Conservation (phyloP, 139 green algal genomes). For the Gonium pectorale region DNA sequence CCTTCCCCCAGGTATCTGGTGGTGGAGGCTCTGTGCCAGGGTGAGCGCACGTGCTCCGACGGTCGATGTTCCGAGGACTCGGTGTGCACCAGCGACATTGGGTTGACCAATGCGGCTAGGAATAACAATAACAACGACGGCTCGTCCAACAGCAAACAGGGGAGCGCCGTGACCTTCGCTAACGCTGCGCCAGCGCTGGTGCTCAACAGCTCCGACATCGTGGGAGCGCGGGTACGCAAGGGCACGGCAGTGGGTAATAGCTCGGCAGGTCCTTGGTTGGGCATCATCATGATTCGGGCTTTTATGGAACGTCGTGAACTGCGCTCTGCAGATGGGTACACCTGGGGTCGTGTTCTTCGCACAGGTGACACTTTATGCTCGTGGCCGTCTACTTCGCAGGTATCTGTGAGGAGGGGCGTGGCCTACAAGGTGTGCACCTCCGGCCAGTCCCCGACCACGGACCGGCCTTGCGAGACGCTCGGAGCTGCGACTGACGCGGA, state of each 20-base stretch:
- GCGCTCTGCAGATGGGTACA: too few species aligned
- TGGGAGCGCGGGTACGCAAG: not conserved
- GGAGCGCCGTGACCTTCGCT: too few species aligned
- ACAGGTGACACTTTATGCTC: too few species aligned
- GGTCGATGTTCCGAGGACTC: not conserved
- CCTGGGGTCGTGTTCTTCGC: too few species aligned
- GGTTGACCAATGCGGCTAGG: not conserved
- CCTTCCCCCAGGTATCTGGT: slow-evolving; percentile 8
- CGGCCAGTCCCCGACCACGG: not conserved
- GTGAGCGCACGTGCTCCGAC: slow-evolving; percentile 7
- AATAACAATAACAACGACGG: too few species aligned
- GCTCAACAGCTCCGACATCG: not conserved
- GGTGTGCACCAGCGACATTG: not conserved
- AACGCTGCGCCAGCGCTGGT: not conserved
- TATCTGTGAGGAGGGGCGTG: not conserved
- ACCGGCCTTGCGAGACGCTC: not conserved
- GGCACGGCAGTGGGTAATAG: too few species aligned
- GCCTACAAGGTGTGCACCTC: not conserved
- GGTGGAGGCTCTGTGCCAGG: not conserved
- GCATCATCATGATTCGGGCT: too few species aligned
- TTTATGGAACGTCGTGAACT: too few species aligned
- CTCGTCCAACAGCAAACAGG: not conserved
- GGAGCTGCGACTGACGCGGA: not conserved
- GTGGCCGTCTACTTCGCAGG: not conserved
- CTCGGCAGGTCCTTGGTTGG: too few species aligned